Percentiles rank a stretch among this genome's conserved stretches.
These are phyloP conservation scores for Penicillium dipodomyicola DNA, from an alignment of 495 filamentous ascomycete species.

Conservation along the genomic window DNA sequence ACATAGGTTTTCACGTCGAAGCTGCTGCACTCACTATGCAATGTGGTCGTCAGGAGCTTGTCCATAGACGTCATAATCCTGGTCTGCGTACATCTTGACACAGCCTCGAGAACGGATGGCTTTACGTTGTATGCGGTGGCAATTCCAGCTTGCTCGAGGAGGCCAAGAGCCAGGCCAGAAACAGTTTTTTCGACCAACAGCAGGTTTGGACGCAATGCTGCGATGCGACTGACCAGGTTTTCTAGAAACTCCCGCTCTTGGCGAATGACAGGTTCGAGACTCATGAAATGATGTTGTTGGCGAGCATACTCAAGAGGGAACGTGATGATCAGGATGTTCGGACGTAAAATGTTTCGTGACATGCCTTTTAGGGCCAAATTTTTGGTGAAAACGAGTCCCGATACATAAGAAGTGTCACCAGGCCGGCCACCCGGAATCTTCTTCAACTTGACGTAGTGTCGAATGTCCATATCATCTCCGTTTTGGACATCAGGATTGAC, in stretches of 20 bases:
- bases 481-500: conserved; percentile 87
- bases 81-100: conserved; percentile 86
- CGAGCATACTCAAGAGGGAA: conserved; percentile 96
- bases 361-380: conserved; percentile 95
- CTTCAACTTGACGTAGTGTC: conserved; percentile 98
- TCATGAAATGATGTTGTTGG: conserved; percentile 97
- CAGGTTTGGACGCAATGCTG: conserved; percentile 76
- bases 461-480: conserved; percentile 94
- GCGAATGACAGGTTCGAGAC: conserved; percentile 91
- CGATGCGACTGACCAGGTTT: conserved; percentile 90
- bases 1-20: conserved; percentile 97
- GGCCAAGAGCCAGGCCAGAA: conserved; percentile 82
- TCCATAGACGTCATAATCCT: conserved; percentile 93
- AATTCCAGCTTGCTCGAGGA: conserved; percentile 82
- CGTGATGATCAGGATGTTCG: conserved; percentile 86
- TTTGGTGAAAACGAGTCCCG: conserved; percentile 94
- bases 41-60: conserved; percentile 80
- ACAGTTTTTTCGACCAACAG: conserved; percentile 88
- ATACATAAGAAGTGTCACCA: conserved; percentile 89
- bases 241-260: conserved; percentile 94
- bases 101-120: conserved; percentile 88
- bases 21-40: conserved; percentile 73
- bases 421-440: conserved; percentile 88
- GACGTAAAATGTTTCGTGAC: conserved; percentile 78
- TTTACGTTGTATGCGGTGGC: conserved; percentile 96